Conservation (phyloP, 2,329 filamentous ascomycete species). For the Aspergillus persii region DNA sequence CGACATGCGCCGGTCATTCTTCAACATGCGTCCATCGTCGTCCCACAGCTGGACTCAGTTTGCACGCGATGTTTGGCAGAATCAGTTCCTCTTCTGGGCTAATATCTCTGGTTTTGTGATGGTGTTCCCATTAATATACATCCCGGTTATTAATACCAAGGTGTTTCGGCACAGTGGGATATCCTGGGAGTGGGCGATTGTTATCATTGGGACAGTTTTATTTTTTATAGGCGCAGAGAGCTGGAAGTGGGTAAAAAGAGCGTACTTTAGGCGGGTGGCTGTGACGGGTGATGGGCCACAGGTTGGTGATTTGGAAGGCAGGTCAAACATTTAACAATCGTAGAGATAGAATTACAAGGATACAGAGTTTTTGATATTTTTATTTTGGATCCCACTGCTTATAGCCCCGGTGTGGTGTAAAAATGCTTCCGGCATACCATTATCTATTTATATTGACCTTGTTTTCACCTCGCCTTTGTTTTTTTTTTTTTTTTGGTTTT, state of each 20-base stretch:
- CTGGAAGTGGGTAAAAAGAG: conserved; percentile 64
- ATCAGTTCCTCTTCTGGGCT: conserved; percentile 67
- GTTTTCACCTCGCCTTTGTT: too few species aligned
- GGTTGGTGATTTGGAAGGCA: too few species aligned
- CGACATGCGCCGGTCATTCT: conserved; percentile 67
- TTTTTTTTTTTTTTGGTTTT: too few species aligned
- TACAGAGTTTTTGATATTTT: too few species aligned
- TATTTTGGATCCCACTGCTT: too few species aligned
- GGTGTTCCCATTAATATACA: conserved; percentile 60
- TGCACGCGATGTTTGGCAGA: conserved; percentile 64
- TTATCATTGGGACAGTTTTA: conserved; percentile 55
- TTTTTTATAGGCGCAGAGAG: conserved; percentile 62
- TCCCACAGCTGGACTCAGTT: conserved; percentile 62
- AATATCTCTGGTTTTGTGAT: conserved; percentile 54
- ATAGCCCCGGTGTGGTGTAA: too few species aligned
- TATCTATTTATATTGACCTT: too few species aligned
- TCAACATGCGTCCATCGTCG: conserved; percentile 64
- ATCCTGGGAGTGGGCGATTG: conserved; percentile 65
- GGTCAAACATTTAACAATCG: too few species aligned
- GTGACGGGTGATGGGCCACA: too few species aligned
- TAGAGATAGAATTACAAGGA: too few species aligned
- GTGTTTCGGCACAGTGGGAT: conserved; percentile 65
- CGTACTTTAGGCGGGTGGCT: conserved; percentile 40
- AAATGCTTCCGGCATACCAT: too few species aligned
- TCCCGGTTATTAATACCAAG: conserved; percentile 61